Evolutionary conservation across 2,329 filamentous ascomycete genomes (phyloP).

Genomic region (Colletotrichum tanaceti): DNA sequence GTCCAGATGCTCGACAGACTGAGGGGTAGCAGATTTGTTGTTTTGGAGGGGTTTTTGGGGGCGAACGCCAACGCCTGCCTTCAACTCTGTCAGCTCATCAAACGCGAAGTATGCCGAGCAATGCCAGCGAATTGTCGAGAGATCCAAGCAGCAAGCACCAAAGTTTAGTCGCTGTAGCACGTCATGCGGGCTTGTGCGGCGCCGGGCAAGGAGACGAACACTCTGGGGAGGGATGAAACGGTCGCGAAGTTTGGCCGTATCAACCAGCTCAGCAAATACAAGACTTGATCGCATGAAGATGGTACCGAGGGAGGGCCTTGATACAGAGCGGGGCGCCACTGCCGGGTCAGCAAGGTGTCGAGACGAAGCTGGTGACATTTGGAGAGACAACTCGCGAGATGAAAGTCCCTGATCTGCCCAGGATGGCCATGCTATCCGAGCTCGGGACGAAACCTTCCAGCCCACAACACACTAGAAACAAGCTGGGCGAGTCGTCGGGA

Average conservation of each 20-base stretch:
- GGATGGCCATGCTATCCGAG: constrained; percentile 29
- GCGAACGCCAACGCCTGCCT: constrained; percentile 11
- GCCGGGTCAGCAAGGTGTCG: constrained; percentile 14
- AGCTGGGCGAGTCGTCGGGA: constrained; percentile 32
- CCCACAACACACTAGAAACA: constrained; percentile 25
- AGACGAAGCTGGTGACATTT: constrained; percentile 21
- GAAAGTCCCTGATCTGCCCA: background rate
- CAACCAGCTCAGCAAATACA: constrained; percentile 22
- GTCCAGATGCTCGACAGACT: background rate
- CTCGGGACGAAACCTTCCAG: constrained; percentile 16
- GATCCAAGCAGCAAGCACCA: background rate
- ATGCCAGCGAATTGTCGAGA: constrained; percentile 1
- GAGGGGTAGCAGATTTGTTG: background rate
- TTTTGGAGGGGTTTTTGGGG: background rate
- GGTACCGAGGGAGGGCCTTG: background rate
- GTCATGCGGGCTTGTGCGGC: constrained; percentile 25
- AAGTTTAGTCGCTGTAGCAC: constrained; percentile 26
- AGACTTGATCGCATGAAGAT: constrained; percentile 16
- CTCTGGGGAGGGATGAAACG: constrained; percentile 34
- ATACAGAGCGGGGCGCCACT: constrained; percentile 5
- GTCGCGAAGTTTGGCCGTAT: constrained; percentile 18
- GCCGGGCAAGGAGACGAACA: constrained; percentile 36
- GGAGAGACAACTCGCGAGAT: background rate
- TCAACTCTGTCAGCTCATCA: constrained; percentile 29
- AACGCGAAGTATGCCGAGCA: constrained; percentile 10